A percentile compares a stretch with the other conserved stretches of the same genome.
Conservation (phyloP, 2,329 filamentous ascomycete genomes). For the Paracorniculantispora psalliotae region DNA sequence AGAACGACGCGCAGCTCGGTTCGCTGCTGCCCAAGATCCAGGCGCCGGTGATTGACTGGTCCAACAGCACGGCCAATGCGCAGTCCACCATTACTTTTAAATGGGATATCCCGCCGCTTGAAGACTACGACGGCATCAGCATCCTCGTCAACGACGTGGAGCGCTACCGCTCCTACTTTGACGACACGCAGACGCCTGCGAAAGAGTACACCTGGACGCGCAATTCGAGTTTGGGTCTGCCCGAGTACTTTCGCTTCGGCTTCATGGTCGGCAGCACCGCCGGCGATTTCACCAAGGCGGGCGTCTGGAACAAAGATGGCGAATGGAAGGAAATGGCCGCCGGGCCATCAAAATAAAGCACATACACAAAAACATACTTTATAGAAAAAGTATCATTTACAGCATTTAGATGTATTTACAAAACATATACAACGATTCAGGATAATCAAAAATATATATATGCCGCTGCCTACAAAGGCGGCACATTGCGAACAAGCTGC, state of each 20-base stretch:
- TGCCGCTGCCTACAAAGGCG: not conserved
- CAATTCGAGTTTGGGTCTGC: conserved; percentile 37
- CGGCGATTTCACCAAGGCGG: conserved; percentile 72
- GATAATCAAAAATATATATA: not conserved
- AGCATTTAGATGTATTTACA: not conserved
- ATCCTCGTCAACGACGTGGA: conserved; percentile 84
- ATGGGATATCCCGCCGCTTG: conserved; percentile 42
- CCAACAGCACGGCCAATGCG: conserved; percentile 19
- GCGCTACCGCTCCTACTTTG: conserved; percentile 67
- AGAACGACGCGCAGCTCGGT: conserved; percentile 60
- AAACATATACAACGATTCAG: not conserved
- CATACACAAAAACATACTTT: not conserved
- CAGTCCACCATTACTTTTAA: conserved; percentile 62
- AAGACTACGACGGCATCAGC: conserved; percentile 67
- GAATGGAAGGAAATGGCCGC: conserved; percentile 61
- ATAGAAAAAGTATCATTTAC: not conserved
- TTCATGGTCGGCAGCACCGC: conserved; percentile 61
- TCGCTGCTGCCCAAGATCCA: conserved; percentile 55
- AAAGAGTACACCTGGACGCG: conserved; percentile 56
- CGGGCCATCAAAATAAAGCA: conserved; percentile 47
- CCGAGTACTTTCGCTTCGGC: conserved; percentile 75
- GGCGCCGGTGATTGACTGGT: conserved; percentile 42
- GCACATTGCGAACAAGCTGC: not conserved
- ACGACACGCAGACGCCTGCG: conserved; percentile 41
- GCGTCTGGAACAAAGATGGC: conserved; percentile 60